A percentile compares a stretch with the other conserved stretches of the same genome.
Conservation (phyloP, 768 basidiomycete genomes). For the Hygrocybe coccinea region DNA sequence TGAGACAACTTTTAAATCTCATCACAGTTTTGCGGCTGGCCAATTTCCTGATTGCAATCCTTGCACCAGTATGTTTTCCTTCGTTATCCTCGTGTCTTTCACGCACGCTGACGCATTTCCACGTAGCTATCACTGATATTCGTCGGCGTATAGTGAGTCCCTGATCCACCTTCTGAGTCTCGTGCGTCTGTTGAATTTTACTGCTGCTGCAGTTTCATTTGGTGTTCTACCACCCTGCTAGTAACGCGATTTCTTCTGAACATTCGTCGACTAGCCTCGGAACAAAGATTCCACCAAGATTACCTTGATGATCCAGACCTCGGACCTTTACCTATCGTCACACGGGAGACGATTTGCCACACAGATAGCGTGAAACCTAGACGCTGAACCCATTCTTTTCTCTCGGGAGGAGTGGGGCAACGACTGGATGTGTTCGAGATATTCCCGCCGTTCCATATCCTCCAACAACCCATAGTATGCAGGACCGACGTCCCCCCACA, state of each 20-base stretch:
- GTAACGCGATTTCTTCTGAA: slow-evolving; percentile 5
- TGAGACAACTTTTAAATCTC: not conserved
- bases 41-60: not conserved
- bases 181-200: not conserved
- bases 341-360: not conserved
- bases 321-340: not conserved
- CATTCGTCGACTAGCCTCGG: slow-evolving; percentile 4
- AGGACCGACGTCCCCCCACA: too few species aligned
- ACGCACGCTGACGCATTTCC: not conserved
- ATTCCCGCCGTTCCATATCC: too few species aligned
- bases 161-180: not conserved
- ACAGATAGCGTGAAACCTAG: not conserved
- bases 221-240: not conserved
- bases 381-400: too few species aligned
- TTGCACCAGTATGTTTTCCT: slow-evolving; percentile 1
- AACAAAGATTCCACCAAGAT: not conserved
- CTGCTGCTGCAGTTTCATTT: not conserved
- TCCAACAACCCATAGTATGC: too few species aligned
- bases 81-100: not conserved
- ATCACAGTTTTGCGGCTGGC: not conserved
- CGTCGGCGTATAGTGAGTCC: not conserved
- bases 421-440: too few species aligned
- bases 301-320: not conserved
- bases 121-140: not conserved
- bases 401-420: too few species aligned